Evolutionary conservation across 176 grass and related monocot genomes (phyloP).

Genomic region (Miscanthus lutarioriparius): DNA sequence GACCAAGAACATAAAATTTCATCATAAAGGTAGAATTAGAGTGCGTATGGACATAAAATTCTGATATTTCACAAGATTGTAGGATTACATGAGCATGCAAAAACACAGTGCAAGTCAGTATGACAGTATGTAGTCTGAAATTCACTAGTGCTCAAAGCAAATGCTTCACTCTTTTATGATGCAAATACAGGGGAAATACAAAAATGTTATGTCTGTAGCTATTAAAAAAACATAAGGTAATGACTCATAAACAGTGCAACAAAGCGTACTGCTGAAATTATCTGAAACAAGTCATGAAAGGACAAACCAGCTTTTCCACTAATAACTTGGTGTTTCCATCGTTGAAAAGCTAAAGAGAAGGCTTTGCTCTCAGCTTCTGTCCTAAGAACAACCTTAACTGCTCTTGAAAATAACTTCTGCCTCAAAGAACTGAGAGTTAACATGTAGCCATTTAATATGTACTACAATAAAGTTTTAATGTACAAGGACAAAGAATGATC

Average conservation of each 20-base stretch:
- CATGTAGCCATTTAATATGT: slow-evolving; percentile 40
- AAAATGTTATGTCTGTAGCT: not conserved
- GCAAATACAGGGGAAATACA: not conserved
- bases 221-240: slow-evolving; percentile 5
- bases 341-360: slow-evolving; percentile 76
- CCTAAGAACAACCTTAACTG: slow-evolving; percentile 85
- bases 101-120: not conserved
- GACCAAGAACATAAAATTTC: not conserved
- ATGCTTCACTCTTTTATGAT: slow-evolving; percentile 3
- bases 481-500: slow-evolving; percentile 24
- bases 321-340: slow-evolving; percentile 73
- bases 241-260: slow-evolving; percentile 17
- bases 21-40: slow-evolving; percentile 12
- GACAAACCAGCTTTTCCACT: slow-evolving; percentile 70
- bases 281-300: slow-evolving; percentile 51
- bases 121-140: not conserved
- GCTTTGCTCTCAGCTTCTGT: slow-evolving; percentile 86
- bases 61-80: not conserved
- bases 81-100: not conserved
- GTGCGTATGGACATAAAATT: not conserved
- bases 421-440: slow-evolving; percentile 48
- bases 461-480: slow-evolving; percentile 29
- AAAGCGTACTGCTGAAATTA: slow-evolving; percentile 34
- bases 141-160: slow-evolving; percentile 1
- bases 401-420: slow-evolving; percentile 91